Evolutionary conservation across 164 flowering plant genomes (phyloP).

Genomic region (Vitis cinerea): DNA sequence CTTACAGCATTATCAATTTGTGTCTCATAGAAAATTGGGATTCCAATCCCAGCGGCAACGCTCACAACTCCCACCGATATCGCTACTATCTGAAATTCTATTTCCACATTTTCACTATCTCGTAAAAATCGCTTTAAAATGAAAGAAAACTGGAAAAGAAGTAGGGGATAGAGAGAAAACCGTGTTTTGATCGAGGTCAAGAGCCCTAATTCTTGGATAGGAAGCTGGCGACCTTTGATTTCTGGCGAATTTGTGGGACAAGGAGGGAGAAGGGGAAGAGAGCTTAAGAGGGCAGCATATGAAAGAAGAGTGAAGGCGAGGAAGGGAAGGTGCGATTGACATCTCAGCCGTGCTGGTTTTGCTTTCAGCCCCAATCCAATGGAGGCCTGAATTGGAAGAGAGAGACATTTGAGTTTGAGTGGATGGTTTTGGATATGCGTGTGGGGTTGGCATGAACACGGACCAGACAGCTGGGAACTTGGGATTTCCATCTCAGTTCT

Average conservation of each 20-base stretch:
- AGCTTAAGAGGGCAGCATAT: constrained; percentile 36
- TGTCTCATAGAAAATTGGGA: constrained; percentile 87
- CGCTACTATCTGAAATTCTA: constrained; percentile 59
- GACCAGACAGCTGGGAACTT: too few relatives aligned
- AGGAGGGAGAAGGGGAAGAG: constrained; percentile 23
- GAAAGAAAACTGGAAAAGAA: background rate
- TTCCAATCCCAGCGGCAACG: constrained; percentile 86
- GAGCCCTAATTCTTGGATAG: constrained; percentile 54
- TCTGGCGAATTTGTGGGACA: constrained; percentile 20
- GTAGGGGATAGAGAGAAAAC: constrained; percentile 17
- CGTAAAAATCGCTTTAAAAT: background rate
- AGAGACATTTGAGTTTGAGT: too few relatives aligned
- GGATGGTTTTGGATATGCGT: too few relatives aligned
- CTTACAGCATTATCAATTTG: constrained; percentile 92
- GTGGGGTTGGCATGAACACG: too few relatives aligned
- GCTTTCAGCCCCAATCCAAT: background rate
- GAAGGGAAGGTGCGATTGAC: too few relatives aligned
- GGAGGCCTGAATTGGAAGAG: too few relatives aligned
- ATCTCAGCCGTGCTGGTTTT: too few relatives aligned
- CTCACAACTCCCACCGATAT: constrained; percentile 85
- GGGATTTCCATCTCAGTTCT: too few relatives aligned
- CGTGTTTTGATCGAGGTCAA: constrained; percentile 64
- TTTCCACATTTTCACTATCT: too few relatives aligned
- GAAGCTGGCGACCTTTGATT: constrained; percentile 37
- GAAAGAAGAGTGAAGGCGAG: constrained; percentile 45